Conservation (phyloP, 1,284 basidiomycete genomes). For the Athelia sp. region DNA sequence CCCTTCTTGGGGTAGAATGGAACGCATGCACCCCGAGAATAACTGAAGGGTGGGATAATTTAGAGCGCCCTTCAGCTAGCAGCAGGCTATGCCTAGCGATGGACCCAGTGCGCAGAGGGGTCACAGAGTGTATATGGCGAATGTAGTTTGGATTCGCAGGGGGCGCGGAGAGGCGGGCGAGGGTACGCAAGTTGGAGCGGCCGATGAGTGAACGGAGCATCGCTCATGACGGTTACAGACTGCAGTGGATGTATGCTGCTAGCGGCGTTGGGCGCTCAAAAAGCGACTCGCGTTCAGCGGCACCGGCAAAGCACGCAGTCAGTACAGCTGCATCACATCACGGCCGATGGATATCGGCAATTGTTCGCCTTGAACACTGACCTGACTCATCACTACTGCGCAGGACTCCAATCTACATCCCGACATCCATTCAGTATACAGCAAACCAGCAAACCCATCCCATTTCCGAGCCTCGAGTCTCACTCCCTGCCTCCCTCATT, state of each 20-base stretch:
- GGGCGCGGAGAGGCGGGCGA: not conserved
- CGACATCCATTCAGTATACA: too few species aligned
- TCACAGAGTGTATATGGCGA: not conserved
- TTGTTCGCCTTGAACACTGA: too few species aligned
- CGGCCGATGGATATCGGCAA: too few species aligned
- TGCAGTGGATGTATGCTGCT: not conserved
- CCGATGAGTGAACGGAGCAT: slow-evolving; percentile 17
- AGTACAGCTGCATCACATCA: too few species aligned
- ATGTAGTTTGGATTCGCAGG: not conserved
- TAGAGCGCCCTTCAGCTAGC: slow-evolving; percentile 2
- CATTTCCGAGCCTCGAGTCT: too few species aligned
- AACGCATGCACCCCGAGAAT: slow-evolving; percentile 21
- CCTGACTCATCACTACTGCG: too few species aligned
- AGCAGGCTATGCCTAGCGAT: not conserved
- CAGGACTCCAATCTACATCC: too few species aligned
- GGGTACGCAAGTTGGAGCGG: not conserved
- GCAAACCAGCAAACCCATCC: too few species aligned
- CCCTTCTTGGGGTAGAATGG: slow-evolving; percentile 34
- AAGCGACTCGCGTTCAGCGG: too few species aligned
- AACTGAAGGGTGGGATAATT: not conserved
- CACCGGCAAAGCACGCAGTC: too few species aligned
- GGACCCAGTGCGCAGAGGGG: not conserved
- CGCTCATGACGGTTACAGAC: slow-evolving; percentile 13
- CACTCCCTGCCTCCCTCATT: too few species aligned
- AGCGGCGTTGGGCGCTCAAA: not conserved